Percentiles rank a stretch among this genome's conserved stretches.
Conservation (phyloP, 177 flowering plant species). For the Tripterygium wilfordii region DNA sequence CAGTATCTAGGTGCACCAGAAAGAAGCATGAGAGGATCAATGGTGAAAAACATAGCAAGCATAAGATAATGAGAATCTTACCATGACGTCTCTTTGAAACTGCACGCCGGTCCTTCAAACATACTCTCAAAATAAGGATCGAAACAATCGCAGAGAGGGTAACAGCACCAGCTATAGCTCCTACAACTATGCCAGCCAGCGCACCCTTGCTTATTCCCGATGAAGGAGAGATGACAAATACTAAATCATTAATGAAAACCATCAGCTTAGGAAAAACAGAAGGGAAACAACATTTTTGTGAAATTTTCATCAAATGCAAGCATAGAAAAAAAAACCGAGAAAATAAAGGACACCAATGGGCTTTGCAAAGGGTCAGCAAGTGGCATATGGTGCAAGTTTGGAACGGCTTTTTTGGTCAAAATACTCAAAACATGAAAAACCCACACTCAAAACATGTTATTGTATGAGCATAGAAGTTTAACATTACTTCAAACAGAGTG, state of each 20-base stretch:
- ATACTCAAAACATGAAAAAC: no score
- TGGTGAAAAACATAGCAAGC: not conserved
- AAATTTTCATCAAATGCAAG: not conserved
- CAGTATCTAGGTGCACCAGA: no score
- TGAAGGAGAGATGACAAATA: conserved; percentile 5
- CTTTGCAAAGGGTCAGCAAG: no score
- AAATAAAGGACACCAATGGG: no score
- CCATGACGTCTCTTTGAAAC: conserved; percentile 20
- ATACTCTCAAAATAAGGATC: conserved; percentile 21
- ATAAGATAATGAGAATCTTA: conserved; percentile 15
- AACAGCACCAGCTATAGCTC: conserved; percentile 36
- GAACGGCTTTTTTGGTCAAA: not conserved
- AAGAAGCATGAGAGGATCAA: no score
- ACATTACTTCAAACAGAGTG: no score
- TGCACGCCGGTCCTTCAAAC: conserved; percentile 6
- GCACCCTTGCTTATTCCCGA: conserved; percentile 48
- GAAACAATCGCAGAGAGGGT: conserved; percentile 33
- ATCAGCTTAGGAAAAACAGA: not conserved
- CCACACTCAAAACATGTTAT: no score
- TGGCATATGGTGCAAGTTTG: not conserved
- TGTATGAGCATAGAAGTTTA: no score
- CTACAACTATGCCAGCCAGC: conserved; percentile 48
- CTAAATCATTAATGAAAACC: conserved; percentile 20
- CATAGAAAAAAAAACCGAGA: not conserved
- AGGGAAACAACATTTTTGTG: not conserved